Evolutionary conservation across 192 early-diverging fungal genomes (phyloP).

Genomic region (Linderina pennispora): DNA sequence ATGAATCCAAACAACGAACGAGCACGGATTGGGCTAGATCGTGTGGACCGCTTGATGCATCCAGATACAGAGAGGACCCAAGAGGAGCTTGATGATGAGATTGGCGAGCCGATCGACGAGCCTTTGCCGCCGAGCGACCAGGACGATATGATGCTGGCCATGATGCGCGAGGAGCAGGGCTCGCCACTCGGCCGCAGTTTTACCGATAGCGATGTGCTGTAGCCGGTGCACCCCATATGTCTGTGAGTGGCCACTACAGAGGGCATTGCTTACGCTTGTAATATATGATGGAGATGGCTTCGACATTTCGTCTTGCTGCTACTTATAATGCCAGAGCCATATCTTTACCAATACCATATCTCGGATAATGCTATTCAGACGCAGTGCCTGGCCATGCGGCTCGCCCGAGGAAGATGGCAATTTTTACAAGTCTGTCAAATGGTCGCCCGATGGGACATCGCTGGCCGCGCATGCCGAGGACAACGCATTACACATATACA

Average conservation of each 20-base stretch:
- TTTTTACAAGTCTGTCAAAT: constrained; percentile 13
- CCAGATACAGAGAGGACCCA: constrained; percentile 5
- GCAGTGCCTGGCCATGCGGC: not conserved
- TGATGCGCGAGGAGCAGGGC: no score
- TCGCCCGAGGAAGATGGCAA: no score
- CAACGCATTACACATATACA: constrained; percentile 20
- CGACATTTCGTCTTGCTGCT: no score
- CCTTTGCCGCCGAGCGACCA: no score
- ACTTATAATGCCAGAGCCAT: no score
- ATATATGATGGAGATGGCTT: no score
- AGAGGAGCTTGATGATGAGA: constrained; percentile 2
- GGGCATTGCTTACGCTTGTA: no score
- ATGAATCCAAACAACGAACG: constrained; percentile 30
- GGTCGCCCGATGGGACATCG: constrained; percentile 41
- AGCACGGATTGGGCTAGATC: constrained; percentile 21
- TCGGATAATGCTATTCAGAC: not conserved
- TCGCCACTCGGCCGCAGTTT: no score
- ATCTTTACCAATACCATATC: not conserved
- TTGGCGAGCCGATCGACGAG: constrained; percentile 5
- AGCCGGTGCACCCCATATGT: no score
- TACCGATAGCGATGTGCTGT: no score
- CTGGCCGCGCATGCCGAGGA: constrained; percentile 19
- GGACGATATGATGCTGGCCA: no score
- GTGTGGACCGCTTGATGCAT: constrained; percentile 38
- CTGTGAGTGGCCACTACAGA: no score